Base-by-base conservation (phyloP, 1,284 basidiomycete species). In the Takashimella koratensis region DNA sequence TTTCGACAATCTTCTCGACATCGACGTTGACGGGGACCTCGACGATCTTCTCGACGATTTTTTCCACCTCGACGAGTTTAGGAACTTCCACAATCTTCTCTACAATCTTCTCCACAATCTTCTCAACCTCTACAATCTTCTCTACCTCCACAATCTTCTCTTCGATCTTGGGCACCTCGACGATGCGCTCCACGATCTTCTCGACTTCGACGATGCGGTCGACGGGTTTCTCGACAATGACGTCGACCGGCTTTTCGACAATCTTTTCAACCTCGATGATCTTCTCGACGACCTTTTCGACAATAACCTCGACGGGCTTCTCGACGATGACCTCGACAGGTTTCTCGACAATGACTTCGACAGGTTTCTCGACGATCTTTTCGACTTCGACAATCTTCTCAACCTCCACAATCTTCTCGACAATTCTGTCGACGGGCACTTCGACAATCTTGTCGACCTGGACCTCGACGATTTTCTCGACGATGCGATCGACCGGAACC, bases 271-370 rank as follows among this genome's bases (percentile, higher is more conserved):
- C 61, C 42, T 72, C 68, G 41, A 77, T 69, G 25, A 71, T 62
- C 57, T 59, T 70, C 51, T 66, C 62, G 50, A 67, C 63, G 44
- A 66, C 62, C 47, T 49, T 63, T 51, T 70, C 67, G 36, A 73
- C 63, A 16, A 58, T 47, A 47, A 48, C 55, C 46, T 74, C 71
- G 47, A 76, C 65, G 42, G 70, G 64, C 53, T 65, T 70, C 51
- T 71, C 68, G 13, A 73, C 68, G 22, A 62, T 58, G 2, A 68
- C 59, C 77, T 80, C 58, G 30, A 74, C 63, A 23, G 58, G 50
- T 40, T 62, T 65, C 46, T 82, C 83, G 51, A 82, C 78, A 19
- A 62, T 57, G 46, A 62, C 63, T 51, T 75, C 73, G 30, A 71
- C 63, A 23, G 65, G 57, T 52, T 60, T 65, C 47, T 75, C 69